Base-by-base conservation (phyloP, 345 rosid species). In the Dipteronia dyeriana region DNA sequence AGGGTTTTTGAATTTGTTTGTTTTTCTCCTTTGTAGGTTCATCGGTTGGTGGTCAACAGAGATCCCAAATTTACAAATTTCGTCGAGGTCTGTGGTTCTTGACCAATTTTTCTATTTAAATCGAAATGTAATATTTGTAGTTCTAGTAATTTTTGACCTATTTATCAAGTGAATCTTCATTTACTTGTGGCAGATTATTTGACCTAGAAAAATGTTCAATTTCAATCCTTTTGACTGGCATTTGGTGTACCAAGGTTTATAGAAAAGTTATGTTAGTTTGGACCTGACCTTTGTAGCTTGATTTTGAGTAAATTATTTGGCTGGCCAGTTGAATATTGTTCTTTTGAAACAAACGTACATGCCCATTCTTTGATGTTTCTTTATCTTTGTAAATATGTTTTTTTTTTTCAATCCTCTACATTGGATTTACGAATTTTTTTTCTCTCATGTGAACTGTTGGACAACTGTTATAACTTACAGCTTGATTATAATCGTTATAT, bases 31-130 rank as follows among this genome's bases (percentile, higher is more conserved):
- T 76, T 45, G 1, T 76, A 94, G 98, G 98, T 95, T 87, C 98
- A 95, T 87, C 93, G 98, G 12, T 89, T 93, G 86, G 97, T 95
- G 78, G 99, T 95, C 67, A 95, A 95, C 66, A 86, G 99, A 79
- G 99, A 95, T 86, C 86, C 99, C 7, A 95, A 95, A 67, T 91
- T 86, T 92, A 95, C 99, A 39, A 95, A 95, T 81, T 95, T 95
- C 74, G 99, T 93, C 67, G 99, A 95, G 98, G 99, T 95, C 54
- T 25, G 91, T 87, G 22, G 63, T 29, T 49, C 26, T 71, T 19
- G 41, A 43, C 31, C 9, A 17, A n/a, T 26, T 51, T 29, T n/a
- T 31, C 1, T 71, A 20, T 10, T 51, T n/a, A 25, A 74, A 68
- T 22, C 3, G 20, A 39, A 56, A 4, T 56, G 13, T 2, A 59